Evolutionary conservation across 305 asterid species (phyloP).

Genomic region (Fraxinus latifolia): DNA sequence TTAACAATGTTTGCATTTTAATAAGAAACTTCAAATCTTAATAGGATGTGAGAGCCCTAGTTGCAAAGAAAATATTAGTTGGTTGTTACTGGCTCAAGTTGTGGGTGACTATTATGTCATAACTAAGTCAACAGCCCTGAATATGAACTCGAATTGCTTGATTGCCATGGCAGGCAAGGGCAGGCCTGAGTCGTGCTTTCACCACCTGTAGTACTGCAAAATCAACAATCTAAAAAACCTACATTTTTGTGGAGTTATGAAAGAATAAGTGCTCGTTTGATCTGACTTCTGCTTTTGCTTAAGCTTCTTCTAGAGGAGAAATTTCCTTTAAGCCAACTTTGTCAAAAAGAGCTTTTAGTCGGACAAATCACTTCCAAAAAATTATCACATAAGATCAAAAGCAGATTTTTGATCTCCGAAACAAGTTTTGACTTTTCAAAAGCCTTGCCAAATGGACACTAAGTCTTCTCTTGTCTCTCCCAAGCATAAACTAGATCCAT

Average conservation of each 20-base stretch:
- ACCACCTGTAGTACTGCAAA: background rate
- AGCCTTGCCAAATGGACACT: background rate
- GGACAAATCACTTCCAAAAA: too few relatives aligned
- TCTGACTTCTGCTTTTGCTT: background rate
- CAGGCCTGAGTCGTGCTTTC: background rate
- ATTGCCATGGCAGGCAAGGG: background rate
- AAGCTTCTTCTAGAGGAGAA: background rate
- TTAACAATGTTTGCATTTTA: background rate
- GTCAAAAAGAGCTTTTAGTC: too few relatives aligned
- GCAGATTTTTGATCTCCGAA: background rate
- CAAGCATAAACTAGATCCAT: background rate
- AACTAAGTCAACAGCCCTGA: background rate
- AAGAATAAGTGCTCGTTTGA: background rate
- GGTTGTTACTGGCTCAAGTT: background rate
- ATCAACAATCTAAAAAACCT: background rate
- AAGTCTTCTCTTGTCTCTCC: background rate
- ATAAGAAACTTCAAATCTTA: background rate
- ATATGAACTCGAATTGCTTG: background rate
- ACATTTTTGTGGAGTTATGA: background rate
- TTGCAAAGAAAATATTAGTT: too few relatives aligned
- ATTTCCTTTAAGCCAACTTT: background rate
- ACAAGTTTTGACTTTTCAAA: background rate
- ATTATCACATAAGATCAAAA: background rate
- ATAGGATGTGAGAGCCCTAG: too few relatives aligned
- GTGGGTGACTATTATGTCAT: background rate